A percentile compares a stretch with the other conserved stretches of the same genome.
These are phyloP conservation scores for Cladophialophora immunda DNA, from an alignment of 2,329 filamentous ascomycete genomes.

Conservation along the genomic window DNA sequence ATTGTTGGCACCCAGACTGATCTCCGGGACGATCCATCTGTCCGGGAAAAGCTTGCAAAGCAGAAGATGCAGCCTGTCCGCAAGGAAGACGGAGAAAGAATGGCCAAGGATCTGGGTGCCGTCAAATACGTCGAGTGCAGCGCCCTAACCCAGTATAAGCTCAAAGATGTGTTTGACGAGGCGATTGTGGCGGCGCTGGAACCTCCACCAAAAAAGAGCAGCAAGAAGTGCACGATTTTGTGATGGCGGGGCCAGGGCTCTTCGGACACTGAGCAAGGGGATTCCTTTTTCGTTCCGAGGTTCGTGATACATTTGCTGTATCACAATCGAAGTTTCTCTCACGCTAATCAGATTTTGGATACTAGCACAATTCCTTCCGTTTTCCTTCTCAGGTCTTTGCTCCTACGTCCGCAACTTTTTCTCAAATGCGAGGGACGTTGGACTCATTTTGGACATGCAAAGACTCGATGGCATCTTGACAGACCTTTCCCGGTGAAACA, in stretches of 20 bases:
- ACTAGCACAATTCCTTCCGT: slow-evolving; percentile 12
- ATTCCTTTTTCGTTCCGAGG: slow-evolving; percentile 26
- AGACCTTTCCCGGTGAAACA: neutral
- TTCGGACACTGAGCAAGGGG: slow-evolving; percentile 17
- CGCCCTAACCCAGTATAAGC: slow-evolving; percentile 95
- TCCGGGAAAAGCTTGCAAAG: slow-evolving; percentile 89
- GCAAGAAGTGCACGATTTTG: slow-evolving; percentile 74
- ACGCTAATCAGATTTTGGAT: slow-evolving; percentile 27
- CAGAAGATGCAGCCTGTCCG: slow-evolving; percentile 95
- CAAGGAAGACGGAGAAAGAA: slow-evolving; percentile 91
- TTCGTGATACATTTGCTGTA: slow-evolving; percentile 30
- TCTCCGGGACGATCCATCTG: slow-evolving; percentile 85
- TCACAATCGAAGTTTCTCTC: slow-evolving; percentile 15
- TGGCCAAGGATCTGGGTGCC: slow-evolving; percentile 96
- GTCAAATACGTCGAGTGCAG: slow-evolving; percentile 99
- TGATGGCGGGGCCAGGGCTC: slow-evolving; percentile 52
- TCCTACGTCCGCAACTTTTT: neutral
- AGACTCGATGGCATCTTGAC: neutral
- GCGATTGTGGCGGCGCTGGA: slow-evolving; percentile 96
- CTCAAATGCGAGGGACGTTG: neutral
- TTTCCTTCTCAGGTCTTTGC: slow-evolving; percentile 6
- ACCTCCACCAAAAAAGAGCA: slow-evolving; percentile 81
- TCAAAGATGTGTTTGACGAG: slow-evolving; percentile 99
- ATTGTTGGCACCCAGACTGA: slow-evolving; percentile 98
- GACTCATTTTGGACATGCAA: slow-evolving; percentile 17